Evolutionary conservation across 2,329 filamentous ascomycete genomes (phyloP).

Genomic region (Hypoxylon sp.): DNA sequence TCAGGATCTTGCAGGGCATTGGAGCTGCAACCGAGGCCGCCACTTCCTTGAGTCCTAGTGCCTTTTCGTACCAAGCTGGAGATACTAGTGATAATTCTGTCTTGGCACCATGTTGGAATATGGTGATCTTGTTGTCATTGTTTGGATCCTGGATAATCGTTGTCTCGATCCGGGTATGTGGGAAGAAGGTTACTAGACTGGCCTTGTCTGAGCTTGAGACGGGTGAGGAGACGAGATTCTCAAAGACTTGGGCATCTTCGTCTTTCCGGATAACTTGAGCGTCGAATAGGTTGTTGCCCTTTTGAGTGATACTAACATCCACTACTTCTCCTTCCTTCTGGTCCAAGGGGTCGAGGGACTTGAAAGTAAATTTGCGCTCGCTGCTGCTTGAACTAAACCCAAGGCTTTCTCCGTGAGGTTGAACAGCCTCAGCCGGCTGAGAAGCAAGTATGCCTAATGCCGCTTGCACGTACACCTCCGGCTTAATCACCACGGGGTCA

Average conservation of each 20-base stretch:
- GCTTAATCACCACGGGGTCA: conserved; percentile 68
- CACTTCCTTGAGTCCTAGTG: conserved; percentile 84
- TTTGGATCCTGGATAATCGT: conserved; percentile 76
- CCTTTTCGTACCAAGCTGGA: conserved; percentile 89
- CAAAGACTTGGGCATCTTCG: conserved; percentile 59
- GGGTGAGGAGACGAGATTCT: conserved; percentile 63
- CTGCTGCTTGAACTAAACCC: conserved; percentile 66
- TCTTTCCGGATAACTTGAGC: conserved; percentile 62
- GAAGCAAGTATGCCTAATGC: conserved; percentile 80
- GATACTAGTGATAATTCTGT: conserved; percentile 70
- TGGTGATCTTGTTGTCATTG: conserved; percentile 72
- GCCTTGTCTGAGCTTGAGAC: conserved; percentile 50
- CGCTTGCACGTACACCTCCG: conserved; percentile 88
- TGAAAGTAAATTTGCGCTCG: conserved; percentile 66
- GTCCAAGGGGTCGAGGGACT: conserved; percentile 72
- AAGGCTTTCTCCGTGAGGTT: conserved; percentile 66
- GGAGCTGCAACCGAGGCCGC: conserved; percentile 89
- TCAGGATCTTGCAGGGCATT: conserved; percentile 97
- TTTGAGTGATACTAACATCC: conserved; percentile 66
- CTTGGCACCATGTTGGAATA: conserved; percentile 80
- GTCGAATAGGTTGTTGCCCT: conserved; percentile 63
- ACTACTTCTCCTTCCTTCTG: conserved; percentile 76
- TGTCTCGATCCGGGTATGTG: conserved; percentile 82
- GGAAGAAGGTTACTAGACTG: conserved; percentile 81
- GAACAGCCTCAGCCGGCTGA: conserved; percentile 39